Evolutionary conservation across 2,329 filamentous ascomycete genomes (phyloP).

Genomic region (Stagonosporopsis rhizophila): DNA sequence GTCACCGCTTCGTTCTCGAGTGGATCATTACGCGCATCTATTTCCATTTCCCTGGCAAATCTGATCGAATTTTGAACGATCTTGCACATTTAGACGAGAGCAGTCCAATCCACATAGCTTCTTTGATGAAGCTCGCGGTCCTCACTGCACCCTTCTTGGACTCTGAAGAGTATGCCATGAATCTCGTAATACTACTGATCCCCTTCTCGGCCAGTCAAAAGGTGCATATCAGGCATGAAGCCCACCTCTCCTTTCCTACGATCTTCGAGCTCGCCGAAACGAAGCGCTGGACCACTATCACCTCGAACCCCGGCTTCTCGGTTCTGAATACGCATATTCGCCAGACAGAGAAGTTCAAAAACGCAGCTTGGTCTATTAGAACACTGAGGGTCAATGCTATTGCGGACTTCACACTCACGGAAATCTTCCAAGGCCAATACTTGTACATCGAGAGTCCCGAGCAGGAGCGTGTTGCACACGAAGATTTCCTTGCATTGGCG

Average conservation of each 20-base stretch:
- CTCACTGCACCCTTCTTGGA: constrained; percentile 50
- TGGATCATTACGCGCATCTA: constrained; percentile 58
- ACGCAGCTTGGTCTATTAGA: constrained; percentile 49
- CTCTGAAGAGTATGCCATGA: constrained; percentile 48
- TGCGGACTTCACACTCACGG: constrained; percentile 52
- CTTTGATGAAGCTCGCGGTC: constrained; percentile 56
- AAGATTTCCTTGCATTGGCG: constrained; percentile 51
- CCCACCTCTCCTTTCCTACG: constrained; percentile 57
- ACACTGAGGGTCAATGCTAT: constrained; percentile 52
- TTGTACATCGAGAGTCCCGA: constrained; percentile 54
- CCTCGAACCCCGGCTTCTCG: constrained; percentile 50
- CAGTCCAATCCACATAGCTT: constrained; percentile 57
- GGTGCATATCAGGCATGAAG: constrained; percentile 61
- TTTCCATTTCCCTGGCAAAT: constrained; percentile 41
- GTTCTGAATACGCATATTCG: constrained; percentile 55
- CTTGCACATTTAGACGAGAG: constrained; percentile 52
- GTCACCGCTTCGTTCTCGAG: constrained; percentile 56
- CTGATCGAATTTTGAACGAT: constrained; percentile 45
- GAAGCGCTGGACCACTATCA: constrained; percentile 48
- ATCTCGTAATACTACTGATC: constrained; percentile 53
- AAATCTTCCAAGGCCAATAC: constrained; percentile 57
- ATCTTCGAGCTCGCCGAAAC: constrained; percentile 51
- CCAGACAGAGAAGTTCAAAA: constrained; percentile 52
- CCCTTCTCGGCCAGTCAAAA: constrained; percentile 57
- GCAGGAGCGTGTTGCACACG: constrained; percentile 41